Conservation (phyloP, 1,139 yeast species). For the Saccharomyces uvarum region DNA sequence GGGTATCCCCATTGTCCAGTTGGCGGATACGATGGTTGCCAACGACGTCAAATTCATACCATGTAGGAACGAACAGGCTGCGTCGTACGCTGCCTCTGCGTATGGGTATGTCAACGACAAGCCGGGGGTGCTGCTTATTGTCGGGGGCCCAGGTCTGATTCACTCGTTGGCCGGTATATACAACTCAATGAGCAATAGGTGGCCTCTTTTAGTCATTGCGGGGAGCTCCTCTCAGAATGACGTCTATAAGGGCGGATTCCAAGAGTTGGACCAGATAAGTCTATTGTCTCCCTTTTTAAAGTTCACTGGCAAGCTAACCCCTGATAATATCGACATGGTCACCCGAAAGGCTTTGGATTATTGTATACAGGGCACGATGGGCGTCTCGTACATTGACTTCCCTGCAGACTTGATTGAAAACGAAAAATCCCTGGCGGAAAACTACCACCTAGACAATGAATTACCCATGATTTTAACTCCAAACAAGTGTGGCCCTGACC, state of each 20-base stretch:
- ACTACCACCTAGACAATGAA: constrained; percentile 9
- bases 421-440: not conserved
- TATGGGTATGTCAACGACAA: constrained; percentile 54
- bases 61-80: constrained; percentile 61
- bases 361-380: constrained; percentile 46
- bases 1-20: constrained; percentile 63
- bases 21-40: constrained; percentile 47
- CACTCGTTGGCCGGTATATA: constrained; percentile 59
- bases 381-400: constrained; percentile 53
- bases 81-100: constrained; percentile 61
- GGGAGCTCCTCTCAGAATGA: constrained; percentile 42
- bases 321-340: constrained; percentile 33
- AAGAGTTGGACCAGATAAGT: constrained; percentile 55
- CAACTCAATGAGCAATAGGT: constrained; percentile 49
- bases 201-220: constrained; percentile 55
- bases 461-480: not conserved
- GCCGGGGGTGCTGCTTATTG: constrained; percentile 59
- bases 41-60: constrained; percentile 47
- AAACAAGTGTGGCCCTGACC: constrained; percentile 35
- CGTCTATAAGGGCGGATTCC: constrained; percentile 53
- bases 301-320: constrained; percentile 41
- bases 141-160: constrained; percentile 64
- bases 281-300: constrained; percentile 41
- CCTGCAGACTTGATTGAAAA: constrained; percentile 47
- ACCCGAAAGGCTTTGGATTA: constrained; percentile 45